These are phyloP conservation scores for Miscanthus lutarioriparius DNA, from an alignment of 176 grass and related monocot species.

Conservation along the genomic window DNA sequence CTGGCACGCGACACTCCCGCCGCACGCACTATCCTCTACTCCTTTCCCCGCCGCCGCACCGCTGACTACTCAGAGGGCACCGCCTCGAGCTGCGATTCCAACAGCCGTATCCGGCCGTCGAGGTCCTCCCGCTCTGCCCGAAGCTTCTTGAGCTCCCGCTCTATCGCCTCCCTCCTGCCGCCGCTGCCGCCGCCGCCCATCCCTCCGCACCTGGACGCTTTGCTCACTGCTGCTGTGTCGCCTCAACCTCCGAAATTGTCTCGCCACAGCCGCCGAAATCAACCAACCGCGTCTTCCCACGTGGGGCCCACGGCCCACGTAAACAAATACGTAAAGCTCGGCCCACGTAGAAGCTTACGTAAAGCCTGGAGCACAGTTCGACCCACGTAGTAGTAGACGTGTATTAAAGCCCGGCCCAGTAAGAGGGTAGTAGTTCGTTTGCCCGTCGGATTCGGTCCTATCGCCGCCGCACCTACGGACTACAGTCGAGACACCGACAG, in stretches of 20 bases:
- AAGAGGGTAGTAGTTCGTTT: neutral
- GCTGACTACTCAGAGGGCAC: neutral
- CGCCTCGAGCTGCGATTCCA: conserved; percentile 52
- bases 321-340: too few species aligned
- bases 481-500: too few species aligned
- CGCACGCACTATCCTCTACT: neutral
- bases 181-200: conserved; percentile 28
- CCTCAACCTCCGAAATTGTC: neutral
- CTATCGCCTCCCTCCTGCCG: conserved; percentile 26
- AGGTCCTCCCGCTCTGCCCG: conserved; percentile 55
- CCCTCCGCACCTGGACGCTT: conserved; percentile 17
- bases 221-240: neutral
- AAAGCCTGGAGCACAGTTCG: too few species aligned
- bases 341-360: neutral
- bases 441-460: neutral
- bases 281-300: neutral
- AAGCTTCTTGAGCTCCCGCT: conserved; percentile 56
- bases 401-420: neutral
- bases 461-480: too few species aligned
- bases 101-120: conserved; percentile 56
- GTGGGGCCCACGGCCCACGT: neutral
- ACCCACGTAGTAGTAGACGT: neutral
- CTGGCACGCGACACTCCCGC: conserved; percentile 15
- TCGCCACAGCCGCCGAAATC: neutral
- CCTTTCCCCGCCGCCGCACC: neutral